phyloP scores from a whole-genome alignment of 1,139 yeast genomes.

The Tardiomyces digboiensis region DNA sequence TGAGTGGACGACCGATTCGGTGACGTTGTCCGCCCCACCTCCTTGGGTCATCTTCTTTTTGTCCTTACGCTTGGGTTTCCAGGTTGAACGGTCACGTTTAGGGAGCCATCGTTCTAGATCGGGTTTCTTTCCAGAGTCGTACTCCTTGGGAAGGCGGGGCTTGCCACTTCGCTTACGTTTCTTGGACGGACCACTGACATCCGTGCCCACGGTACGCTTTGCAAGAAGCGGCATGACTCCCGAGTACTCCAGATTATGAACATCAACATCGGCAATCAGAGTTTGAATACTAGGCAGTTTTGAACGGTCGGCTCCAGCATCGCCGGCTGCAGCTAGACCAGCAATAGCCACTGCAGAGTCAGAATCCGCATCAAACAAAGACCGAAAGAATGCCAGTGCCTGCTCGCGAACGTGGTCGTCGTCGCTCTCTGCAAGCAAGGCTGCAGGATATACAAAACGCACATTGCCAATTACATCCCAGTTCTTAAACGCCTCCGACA shows the following conservation, averaged over 20 bases:
- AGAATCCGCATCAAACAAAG: conserved; percentile 1
- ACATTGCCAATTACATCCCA: neutral
- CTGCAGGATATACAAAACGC: conserved; percentile 6
- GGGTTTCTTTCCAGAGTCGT: conserved; percentile 31
- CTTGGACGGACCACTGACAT: conserved; percentile 8
- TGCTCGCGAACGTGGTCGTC: conserved; percentile 5
- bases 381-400: conserved; percentile 8
- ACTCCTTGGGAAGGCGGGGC: conserved; percentile 32
- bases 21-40: conserved; percentile 49
- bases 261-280: conserved; percentile 34
- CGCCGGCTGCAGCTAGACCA: conserved; percentile 9
- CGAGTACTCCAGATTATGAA: conserved; percentile 27
- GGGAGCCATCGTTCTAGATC: conserved; percentile 90
- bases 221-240: conserved; percentile 32
- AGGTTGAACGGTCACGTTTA: conserved; percentile 71
- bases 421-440: conserved; percentile 9
- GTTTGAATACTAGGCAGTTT: conserved; percentile 30
- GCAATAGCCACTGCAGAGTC: conserved; percentile 2
- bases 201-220: conserved; percentile 10
- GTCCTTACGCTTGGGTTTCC: conserved; percentile 54
- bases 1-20: conserved; percentile 31
- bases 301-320: conserved; percentile 15
- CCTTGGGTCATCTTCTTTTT: conserved; percentile 54
- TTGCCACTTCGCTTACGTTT: conserved; percentile 28
- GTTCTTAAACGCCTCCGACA: neutral